Evolutionary conservation across 768 basidiomycete genomes (phyloP).

Genomic region (Trametopsis cervina): DNA sequence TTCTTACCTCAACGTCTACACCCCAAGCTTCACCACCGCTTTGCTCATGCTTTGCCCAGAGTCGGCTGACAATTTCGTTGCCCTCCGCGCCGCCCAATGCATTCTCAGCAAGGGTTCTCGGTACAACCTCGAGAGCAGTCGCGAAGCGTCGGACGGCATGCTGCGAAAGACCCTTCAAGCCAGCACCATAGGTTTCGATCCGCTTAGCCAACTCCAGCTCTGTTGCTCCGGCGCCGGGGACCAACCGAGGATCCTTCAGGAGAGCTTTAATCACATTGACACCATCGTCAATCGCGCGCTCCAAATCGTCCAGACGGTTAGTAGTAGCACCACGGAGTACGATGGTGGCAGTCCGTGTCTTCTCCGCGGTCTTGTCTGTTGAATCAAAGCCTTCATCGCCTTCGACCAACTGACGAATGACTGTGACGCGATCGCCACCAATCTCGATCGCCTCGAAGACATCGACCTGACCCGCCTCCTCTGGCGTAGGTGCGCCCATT

Average conservation of each 20-base stretch:
- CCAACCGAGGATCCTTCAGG: constrained; percentile 82
- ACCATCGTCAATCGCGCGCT: constrained; percentile 94
- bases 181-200: constrained; percentile 81
- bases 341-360: constrained; percentile 87
- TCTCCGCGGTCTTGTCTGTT: constrained; percentile 41
- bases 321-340: constrained; percentile 93
- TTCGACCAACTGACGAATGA: constrained; percentile 73
- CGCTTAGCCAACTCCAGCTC: constrained; percentile 88
- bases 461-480: constrained; percentile 92
- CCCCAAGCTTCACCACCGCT: constrained; percentile 72
- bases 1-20: constrained; percentile 79
- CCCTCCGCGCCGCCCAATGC: constrained; percentile 87
- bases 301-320: constrained; percentile 92
- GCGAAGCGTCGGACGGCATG: constrained; percentile 91
- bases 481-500: constrained; percentile 90
- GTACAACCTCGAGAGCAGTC: constrained; percentile 85
- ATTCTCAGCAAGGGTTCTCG: constrained; percentile 91
- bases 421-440: constrained; percentile 96
- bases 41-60: constrained; percentile 88
- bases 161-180: constrained; percentile 86
- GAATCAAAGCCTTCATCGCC: constrained; percentile 64
- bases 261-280: constrained; percentile 93
- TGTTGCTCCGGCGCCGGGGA: constrained; percentile 91
- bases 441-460: constrained; percentile 94
- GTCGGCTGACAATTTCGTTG: constrained; percentile 81